Conservation (phyloP, 495 filamentous ascomycete genomes). For the Daldinia bambusicola region DNA sequence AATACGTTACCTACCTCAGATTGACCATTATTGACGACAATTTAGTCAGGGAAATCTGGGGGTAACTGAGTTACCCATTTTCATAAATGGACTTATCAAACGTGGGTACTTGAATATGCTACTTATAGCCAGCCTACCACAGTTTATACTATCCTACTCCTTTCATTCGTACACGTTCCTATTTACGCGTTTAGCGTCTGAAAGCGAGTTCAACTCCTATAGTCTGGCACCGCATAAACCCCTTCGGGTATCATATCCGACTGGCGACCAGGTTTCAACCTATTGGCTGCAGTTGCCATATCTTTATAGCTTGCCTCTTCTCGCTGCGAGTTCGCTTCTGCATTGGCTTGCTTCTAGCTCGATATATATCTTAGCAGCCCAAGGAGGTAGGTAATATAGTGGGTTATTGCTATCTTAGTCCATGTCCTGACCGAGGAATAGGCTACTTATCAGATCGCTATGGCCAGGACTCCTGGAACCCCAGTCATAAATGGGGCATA, state of each 20-base stretch:
- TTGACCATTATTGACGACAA: not conserved
- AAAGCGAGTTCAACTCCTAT: not conserved
- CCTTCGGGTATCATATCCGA: not conserved
- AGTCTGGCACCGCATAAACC: not conserved
- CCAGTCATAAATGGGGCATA: not conserved
- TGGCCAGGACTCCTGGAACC: not conserved
- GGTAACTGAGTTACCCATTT: not conserved
- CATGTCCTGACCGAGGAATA: not conserved
- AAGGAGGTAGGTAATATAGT: not conserved
- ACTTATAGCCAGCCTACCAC: not conserved
- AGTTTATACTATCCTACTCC: not conserved
- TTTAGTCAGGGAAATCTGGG: not conserved
- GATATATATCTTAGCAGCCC: not conserved
- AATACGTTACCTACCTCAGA: no score
- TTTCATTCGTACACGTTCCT: not conserved
- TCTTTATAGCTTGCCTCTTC: not conserved
- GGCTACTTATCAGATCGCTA: not conserved
- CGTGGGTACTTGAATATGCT: not conserved
- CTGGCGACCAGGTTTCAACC: not conserved
- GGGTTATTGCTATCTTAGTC: not conserved
- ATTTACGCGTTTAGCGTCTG: not conserved
- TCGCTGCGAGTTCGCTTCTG: not conserved
- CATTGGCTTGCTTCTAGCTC: not conserved
- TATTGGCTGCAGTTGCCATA: conserved; percentile 2
- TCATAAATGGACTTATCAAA: not conserved